Percentiles rank a stretch among this genome's conserved stretches.
phyloP scores from a whole-genome alignment of 2,329 filamentous ascomycete species.

The Chlorencoelia australis region DNA sequence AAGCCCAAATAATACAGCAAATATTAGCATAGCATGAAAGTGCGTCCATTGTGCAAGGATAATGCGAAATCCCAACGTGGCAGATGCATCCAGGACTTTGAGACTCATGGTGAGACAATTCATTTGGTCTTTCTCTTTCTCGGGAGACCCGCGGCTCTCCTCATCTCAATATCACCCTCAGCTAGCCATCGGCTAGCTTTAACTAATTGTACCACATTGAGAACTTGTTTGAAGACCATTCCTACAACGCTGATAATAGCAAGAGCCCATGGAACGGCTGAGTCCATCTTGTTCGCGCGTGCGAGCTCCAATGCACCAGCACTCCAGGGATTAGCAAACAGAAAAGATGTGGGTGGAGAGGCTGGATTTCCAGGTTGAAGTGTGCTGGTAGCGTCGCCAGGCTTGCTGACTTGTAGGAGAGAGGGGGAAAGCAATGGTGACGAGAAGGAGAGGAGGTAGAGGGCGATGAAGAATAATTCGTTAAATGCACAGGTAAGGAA shows the following conservation, averaged over 20 bases:
- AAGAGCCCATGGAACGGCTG: conserved; percentile 67
- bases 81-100: no score
- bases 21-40: no score
- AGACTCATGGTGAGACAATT: no score
- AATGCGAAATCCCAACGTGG: no score
- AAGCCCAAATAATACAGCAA: no score
- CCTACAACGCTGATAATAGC: conserved; percentile 71
- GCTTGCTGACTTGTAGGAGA: conserved; percentile 53
- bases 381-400: conserved; percentile 42
- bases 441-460: conserved; percentile 96
- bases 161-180: conserved; percentile 70
- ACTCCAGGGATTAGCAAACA: conserved; percentile 85
- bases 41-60: no score
- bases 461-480: conserved; percentile 94
- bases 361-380: conserved; percentile 58
- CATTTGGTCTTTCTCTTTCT: conserved; percentile 32
- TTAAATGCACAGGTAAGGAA: conserved; percentile 87
- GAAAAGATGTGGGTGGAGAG: conserved; percentile 55
- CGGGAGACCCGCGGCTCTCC: conserved; percentile 45
- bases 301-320: conserved; percentile 88
- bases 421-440: conserved; percentile 82
- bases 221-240: conserved; percentile 85
- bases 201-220: conserved; percentile 89
- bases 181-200: conserved; percentile 89
- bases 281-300: conserved; percentile 86